Conservation (phyloP, 495 filamentous ascomycete species). For the Immersiella caudata region DNA sequence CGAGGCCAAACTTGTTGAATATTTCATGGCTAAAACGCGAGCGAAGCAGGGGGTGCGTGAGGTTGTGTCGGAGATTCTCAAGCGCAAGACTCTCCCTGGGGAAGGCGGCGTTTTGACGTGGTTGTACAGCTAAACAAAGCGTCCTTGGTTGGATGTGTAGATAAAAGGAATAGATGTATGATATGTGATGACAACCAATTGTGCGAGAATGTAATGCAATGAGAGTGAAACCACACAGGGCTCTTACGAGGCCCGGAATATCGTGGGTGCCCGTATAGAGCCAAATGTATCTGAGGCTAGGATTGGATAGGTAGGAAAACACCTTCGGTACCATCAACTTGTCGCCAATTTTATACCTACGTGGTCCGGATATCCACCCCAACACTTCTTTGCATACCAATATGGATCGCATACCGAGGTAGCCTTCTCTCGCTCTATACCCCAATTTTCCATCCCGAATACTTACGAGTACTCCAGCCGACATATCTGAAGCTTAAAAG, state of each 20-base stretch:
- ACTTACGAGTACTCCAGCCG: not conserved
- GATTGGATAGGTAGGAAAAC: too few species aligned
- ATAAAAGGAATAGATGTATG: constrained; percentile 6
- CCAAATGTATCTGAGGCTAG: too few species aligned
- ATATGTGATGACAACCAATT: constrained; percentile 1
- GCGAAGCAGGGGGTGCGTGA: constrained; percentile 60
- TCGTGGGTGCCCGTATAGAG: too few species aligned
- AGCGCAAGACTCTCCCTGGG: constrained; percentile 48
- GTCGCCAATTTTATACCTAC: too few species aligned
- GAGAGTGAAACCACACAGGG: too few species aligned
- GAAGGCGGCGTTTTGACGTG: constrained; percentile 43
- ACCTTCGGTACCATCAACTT: too few species aligned
- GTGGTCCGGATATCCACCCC: too few species aligned
- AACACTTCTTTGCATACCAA: too few species aligned
- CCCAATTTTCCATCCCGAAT: not conserved
- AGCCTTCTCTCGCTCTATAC: too few species aligned
- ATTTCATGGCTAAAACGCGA: constrained; percentile 48
- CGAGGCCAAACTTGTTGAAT: constrained; percentile 47
- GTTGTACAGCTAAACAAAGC: constrained; percentile 27
- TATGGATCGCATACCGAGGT: too few species aligned
- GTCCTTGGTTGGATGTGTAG: not conserved
- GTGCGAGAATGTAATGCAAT: not conserved
- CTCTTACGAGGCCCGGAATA: too few species aligned
- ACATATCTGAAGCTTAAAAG: not conserved
- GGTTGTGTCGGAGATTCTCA: constrained; percentile 61